Percentiles rank a stretch among this genome's conserved stretches.
phyloP scores from a whole-genome alignment of 2,329 filamentous ascomycete genomes.

The Eutypella sp. region DNA sequence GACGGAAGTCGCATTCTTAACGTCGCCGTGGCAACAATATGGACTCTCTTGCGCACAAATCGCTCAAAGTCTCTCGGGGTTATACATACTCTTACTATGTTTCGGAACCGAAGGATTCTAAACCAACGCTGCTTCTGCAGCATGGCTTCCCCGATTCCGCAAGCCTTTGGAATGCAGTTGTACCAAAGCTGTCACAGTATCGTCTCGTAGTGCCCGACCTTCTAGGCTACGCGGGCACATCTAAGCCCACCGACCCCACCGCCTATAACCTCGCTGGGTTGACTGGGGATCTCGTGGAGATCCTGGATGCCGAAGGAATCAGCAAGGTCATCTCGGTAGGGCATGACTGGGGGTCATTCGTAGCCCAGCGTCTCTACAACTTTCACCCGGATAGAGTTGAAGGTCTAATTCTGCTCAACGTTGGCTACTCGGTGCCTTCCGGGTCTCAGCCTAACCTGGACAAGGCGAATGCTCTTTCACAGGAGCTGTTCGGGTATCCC shows the following conservation, averaged over 20 bases:
- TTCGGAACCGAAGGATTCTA: conserved; percentile 17
- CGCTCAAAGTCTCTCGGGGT: conserved; percentile 22
- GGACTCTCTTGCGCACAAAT: conserved; percentile 23
- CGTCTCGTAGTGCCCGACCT: conserved; percentile 32
- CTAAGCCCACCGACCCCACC: conserved; percentile 33
- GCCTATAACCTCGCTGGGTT: conserved; percentile 33
- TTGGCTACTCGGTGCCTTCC: conserved; percentile 34
- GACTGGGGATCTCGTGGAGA: conserved; percentile 33
- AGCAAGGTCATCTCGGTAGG: conserved; percentile 36
- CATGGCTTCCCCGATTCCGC: conserved; percentile 48
- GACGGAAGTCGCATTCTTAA: too few species aligned
- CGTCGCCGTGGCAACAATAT: too few species aligned
- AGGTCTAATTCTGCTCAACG: conserved; percentile 38
- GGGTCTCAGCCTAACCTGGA: conserved; percentile 31
- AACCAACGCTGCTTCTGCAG: conserved; percentile 33
- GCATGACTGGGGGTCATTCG: conserved; percentile 44
- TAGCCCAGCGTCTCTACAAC: conserved; percentile 36
- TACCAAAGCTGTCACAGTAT: conserved; percentile 16
- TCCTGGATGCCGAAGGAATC: conserved; percentile 33
- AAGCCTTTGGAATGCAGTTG: conserved; percentile 37
- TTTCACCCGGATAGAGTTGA: conserved; percentile 34
- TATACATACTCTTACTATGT: conserved; percentile 38
- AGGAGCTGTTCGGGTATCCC: conserved; percentile 31
- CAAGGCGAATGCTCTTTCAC: conserved; percentile 23
- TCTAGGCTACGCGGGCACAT: conserved; percentile 34